These are phyloP conservation scores for Cyclotella choctawhatcheeana DNA, from an alignment of 108 stramenopile genomes.

Conservation along the genomic window DNA sequence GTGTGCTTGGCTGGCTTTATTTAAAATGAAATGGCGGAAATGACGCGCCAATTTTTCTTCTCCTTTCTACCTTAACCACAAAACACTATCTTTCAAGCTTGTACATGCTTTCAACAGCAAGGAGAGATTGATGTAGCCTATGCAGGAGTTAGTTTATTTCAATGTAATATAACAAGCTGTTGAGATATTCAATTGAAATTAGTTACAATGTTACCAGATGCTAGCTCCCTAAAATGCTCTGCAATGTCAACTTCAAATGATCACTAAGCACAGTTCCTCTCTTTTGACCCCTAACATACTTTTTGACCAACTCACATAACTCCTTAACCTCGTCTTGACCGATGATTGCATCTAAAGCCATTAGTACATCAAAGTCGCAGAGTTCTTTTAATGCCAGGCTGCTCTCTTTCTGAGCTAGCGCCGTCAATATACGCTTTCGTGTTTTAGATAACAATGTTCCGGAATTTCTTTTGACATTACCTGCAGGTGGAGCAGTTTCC, in stretches of 20 bases:
- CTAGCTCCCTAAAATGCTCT: slow-evolving; percentile 42
- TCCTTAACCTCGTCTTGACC: slow-evolving; percentile 56
- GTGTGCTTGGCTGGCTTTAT: too few species aligned
- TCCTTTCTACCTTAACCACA: too few species aligned
- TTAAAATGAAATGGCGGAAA: too few species aligned
- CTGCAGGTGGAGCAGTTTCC: slow-evolving; percentile 19
- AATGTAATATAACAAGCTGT: too few species aligned
- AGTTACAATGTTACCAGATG: too few species aligned
- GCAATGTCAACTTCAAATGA: slow-evolving; percentile 52
- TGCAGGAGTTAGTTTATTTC: too few species aligned
- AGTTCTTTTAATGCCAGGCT: slow-evolving; percentile 48
- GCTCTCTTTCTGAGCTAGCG: slow-evolving; percentile 45
- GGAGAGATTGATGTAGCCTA: too few species aligned
- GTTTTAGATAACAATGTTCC: slow-evolving; percentile 76
- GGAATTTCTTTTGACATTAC: slow-evolving; percentile 60
- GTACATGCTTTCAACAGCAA: too few species aligned
- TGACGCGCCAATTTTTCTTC: too few species aligned
- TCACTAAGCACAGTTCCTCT: slow-evolving; percentile 58
- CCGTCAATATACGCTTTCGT: slow-evolving; percentile 68
- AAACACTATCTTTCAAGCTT: too few species aligned
- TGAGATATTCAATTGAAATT: too few species aligned
- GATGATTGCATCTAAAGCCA: slow-evolving; percentile 66
- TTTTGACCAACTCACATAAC: slow-evolving; percentile 67
- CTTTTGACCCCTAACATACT: slow-evolving; percentile 80
- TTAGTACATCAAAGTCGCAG: slow-evolving; percentile 72